Evolutionary conservation across 1,139 yeast genomes (phyloP).

Genomic region (Protomyces inundatus): DNA sequence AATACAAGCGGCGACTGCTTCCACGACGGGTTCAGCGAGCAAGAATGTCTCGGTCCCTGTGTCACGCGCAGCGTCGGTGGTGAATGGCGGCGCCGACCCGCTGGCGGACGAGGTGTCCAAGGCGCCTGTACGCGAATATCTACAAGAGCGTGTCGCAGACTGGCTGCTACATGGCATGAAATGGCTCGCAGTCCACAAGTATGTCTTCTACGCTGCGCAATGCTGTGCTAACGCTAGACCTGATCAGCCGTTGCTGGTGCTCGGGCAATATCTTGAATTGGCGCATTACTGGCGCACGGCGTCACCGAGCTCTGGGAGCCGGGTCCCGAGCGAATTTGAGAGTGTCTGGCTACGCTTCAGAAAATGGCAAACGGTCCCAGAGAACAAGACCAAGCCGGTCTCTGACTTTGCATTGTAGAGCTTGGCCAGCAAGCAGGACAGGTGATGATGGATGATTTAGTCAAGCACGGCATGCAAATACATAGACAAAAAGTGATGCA

Average conservation of each 20-base stretch:
- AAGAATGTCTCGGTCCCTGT: not conserved
- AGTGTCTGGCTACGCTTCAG: not conserved
- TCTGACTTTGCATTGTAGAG: not conserved
- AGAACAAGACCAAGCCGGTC: not conserved
- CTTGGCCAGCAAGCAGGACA: not conserved
- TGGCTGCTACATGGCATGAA: constrained; percentile 66
- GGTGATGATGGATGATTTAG: not conserved
- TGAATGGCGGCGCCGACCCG: not conserved
- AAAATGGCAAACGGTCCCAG: not conserved
- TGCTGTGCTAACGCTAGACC: not conserved
- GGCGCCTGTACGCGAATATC: constrained; percentile 70
- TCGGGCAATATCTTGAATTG: not conserved
- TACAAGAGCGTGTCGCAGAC: constrained; percentile 66
- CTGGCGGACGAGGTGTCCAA: constrained; percentile 42
- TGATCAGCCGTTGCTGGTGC: not conserved
- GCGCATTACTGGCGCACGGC: not conserved
- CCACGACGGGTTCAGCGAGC: too few species aligned
- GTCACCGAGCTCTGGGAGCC: not conserved
- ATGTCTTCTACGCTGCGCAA: not conserved
- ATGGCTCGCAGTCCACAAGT: constrained; percentile 40
- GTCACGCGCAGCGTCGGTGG: constrained; percentile 8
- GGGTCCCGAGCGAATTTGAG: not conserved
- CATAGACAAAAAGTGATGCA: too few species aligned
- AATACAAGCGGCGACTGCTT: not conserved
- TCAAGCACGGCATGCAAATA: not conserved